Percentiles rank a stretch among this genome's conserved stretches.
Evolutionary conservation across 2,329 filamentous ascomycete species (phyloP).

Genomic region (Lizonia empirigonia): DNA sequence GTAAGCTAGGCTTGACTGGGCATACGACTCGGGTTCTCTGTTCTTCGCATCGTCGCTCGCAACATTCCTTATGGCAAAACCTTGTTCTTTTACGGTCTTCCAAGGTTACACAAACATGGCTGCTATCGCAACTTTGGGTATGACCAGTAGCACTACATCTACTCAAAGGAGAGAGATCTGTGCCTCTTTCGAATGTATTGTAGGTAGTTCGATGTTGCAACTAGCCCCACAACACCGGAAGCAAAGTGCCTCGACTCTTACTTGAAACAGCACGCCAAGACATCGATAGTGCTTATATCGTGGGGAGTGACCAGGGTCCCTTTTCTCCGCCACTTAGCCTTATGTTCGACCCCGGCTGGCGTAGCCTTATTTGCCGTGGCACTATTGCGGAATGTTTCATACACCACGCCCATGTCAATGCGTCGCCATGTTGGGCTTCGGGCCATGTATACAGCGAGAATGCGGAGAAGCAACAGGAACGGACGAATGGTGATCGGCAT

Average conservation of each 20-base stretch:
- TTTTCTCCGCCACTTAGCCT: conserved; percentile 38
- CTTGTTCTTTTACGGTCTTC: background rate
- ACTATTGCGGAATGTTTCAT: conserved; percentile 4
- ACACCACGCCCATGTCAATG: background rate
- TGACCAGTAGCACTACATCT: background rate
- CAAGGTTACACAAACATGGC: background rate
- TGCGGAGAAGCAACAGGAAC: conserved; percentile 4
- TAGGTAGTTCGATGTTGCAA: conserved; percentile 1
- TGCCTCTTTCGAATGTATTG: background rate
- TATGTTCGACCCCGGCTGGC: conserved; percentile 22
- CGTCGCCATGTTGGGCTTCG: background rate
- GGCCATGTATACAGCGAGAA: conserved; percentile 9
- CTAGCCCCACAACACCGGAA: conserved; percentile 2
- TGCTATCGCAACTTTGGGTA: background rate
- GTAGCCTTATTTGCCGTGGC: background rate
- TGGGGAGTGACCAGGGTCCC: conserved; percentile 1
- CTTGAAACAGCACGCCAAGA: conserved; percentile 25
- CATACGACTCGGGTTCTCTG: background rate
- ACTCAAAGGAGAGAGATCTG: background rate
- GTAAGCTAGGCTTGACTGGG: background rate
- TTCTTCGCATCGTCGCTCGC: no score
- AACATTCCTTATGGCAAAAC: background rate
- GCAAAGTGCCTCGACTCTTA: conserved; percentile 2
- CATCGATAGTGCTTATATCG: conserved; percentile 28
- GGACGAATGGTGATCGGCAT: conserved; percentile 1